These are phyloP conservation scores for Sarcomyxa edulis DNA, from an alignment of 768 basidiomycete species.

Conservation along the genomic window DNA sequence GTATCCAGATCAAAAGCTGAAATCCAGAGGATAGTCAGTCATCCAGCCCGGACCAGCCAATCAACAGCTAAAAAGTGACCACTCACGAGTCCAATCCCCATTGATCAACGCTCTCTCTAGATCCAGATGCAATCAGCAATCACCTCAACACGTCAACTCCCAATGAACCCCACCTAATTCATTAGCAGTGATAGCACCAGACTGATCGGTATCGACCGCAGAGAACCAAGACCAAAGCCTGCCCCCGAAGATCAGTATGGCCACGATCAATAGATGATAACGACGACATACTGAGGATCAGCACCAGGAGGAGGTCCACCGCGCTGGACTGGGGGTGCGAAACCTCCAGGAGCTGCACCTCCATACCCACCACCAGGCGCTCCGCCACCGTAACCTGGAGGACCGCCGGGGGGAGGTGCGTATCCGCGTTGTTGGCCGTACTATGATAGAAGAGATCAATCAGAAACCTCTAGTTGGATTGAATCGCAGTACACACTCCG, in stretches of 20 bases:
- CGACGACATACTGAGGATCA: slow-evolving; percentile 62
- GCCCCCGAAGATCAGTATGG: background rate
- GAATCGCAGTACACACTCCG: slow-evolving; percentile 13
- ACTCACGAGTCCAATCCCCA: slow-evolving; percentile 76
- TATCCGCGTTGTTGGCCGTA: slow-evolving; percentile 15
- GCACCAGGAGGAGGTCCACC: slow-evolving; percentile 56
- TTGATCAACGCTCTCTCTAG: slow-evolving; percentile 44
- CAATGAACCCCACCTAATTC: slow-evolving; percentile 55
- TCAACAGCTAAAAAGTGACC: too few species aligned
- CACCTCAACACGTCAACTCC: background rate
- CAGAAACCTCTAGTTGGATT: slow-evolving; percentile 1
- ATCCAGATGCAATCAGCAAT: background rate
- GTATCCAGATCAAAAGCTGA: slow-evolving; percentile 82
- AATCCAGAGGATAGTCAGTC: background rate
- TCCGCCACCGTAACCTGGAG: slow-evolving; percentile 11
- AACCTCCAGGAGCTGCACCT: slow-evolving; percentile 15
- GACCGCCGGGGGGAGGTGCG: slow-evolving; percentile 10
- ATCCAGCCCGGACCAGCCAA: background rate
- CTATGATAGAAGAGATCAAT: slow-evolving; percentile 7
- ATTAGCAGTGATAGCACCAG: slow-evolving; percentile 55
- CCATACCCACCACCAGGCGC: slow-evolving; percentile 24
- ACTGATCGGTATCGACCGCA: slow-evolving; percentile 65
- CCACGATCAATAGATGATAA: background rate
- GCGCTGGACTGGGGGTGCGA: slow-evolving; percentile 17
- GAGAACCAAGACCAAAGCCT: slow-evolving; percentile 75